phyloP scores from a whole-genome alignment of 148 eudicot genomes.

The Linanthus parryae region DNA sequence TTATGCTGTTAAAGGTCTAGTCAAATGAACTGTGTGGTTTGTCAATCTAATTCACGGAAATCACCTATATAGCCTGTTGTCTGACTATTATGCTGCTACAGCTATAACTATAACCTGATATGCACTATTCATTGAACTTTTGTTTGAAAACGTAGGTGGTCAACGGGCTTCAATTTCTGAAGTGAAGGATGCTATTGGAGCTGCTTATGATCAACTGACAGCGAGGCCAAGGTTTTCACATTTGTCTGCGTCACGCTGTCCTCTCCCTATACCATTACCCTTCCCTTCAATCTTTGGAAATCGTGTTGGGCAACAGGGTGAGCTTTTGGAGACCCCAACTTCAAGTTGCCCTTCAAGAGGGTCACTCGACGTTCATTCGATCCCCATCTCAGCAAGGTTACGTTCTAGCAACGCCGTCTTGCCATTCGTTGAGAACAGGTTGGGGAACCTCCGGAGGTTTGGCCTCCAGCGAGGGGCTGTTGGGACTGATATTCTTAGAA shows the following conservation, averaged over 20 bases:
- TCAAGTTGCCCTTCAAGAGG: constrained; percentile 47
- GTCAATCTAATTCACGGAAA: too few relatives aligned
- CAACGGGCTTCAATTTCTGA: constrained; percentile 58
- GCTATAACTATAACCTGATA: not conserved
- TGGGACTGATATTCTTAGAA: constrained; percentile 49
- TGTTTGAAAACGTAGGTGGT: constrained; percentile 26
- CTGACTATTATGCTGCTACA: constrained; percentile 5
- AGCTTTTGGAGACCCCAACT: constrained; percentile 34
- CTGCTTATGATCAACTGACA: constrained; percentile 38
- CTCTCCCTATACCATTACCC: constrained; percentile 90
- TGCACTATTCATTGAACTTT: not conserved
- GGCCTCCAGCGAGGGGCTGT: constrained; percentile 67
- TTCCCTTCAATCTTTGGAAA: constrained; percentile 72
- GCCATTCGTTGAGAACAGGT: constrained; percentile 59
- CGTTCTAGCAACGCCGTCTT: constrained; percentile 71
- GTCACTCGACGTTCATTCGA: constrained; percentile 70
- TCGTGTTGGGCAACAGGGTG: constrained; percentile 58
- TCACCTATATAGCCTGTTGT: not conserved
- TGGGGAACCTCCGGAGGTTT: constrained; percentile 55
- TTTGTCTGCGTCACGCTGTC: constrained; percentile 58
- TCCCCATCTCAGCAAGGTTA: constrained; percentile 85
- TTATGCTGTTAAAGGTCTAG: too few relatives aligned
- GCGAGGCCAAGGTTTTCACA: constrained; percentile 68
- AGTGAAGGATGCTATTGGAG: constrained; percentile 54
- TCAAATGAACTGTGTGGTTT: too few relatives aligned